Base-by-base conservation (phyloP, 2,329 filamentous ascomycete genomes). In the Nemania sp. region DNA sequence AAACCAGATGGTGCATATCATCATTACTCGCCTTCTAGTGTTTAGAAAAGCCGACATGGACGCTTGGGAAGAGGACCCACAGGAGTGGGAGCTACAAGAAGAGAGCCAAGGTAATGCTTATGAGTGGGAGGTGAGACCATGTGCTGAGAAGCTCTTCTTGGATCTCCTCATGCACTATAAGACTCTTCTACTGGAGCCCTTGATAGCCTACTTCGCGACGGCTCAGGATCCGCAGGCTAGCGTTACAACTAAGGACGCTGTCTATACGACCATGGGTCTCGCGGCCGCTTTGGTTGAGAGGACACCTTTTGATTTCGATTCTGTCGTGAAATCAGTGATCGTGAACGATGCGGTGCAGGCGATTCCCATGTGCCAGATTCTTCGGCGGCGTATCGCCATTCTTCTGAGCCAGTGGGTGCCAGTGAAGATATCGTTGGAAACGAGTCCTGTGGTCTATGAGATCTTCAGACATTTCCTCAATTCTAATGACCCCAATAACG, bases 81-180 rank as follows among this genome's bases (percentile, higher is more conserved):
- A 99, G 78, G 94, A 97, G 62, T 99, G 96, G 94, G 95, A 98
- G 79, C 90, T 92, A 71, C 90, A 91, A 74, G 94, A 98, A 82
- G 93, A 97, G 75, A 92, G 91, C 68, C 89, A 93, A 67, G 90
- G 92, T 41, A 92, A 93, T 73, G 93, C 92, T 1, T 98, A 92
- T 87, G 94, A 98, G 76, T 98, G 94, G 83, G 93, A 95, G 66
- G 91, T 98, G 61, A 90, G 95, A 35, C 93, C 94, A 2, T 98
- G 95, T 77, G 91, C 96, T 0, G 96, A 99, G 80, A 97, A 94
- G 79, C 85, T 99, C 15, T 97, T 98, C 80, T 86, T 98, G 73
- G 94, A 98, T 75, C 87, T 99, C 20, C 88, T 97, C 68, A 92
- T 93, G 69, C 91, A 97, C 81, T 97, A 93, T 85, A 97, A 96